A percentile compares a stretch with the other conserved stretches of the same genome.
Evolutionary conservation across 805 yeast genomes (phyloP).

Genomic region (Pichia kluyveri): DNA sequence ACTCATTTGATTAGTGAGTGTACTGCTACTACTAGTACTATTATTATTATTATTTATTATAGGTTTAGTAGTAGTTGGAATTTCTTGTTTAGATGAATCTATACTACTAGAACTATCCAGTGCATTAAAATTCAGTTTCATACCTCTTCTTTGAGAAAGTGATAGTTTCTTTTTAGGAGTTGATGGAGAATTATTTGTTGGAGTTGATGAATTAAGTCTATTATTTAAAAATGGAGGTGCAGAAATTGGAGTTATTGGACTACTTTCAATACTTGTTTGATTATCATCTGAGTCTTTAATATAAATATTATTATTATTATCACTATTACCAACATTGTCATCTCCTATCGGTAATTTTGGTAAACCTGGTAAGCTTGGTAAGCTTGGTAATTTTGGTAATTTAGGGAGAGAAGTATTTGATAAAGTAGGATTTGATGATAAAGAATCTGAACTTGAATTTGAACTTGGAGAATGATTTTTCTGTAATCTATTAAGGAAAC

Average conservation of each 20-base stretch:
- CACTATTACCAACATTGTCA: not conserved
- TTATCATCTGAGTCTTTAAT: not conserved
- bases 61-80: too few relatives aligned
- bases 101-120: conserved; percentile 6
- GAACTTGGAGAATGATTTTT: not conserved
- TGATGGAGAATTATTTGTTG: not conserved
- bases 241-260: not conserved
- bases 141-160: conserved; percentile 45
- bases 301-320: not conserved
- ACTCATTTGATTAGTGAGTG: not conserved
- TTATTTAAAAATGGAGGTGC: not conserved
- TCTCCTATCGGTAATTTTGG: too few relatives aligned
- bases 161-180: conserved; percentile 28
- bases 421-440: not conserved
- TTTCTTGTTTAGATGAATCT: not conserved
- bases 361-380: not conserved
- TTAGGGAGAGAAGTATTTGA: not conserved
- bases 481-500: not conserved
- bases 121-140: conserved; percentile 35
- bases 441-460: conserved; percentile 1
- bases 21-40: not conserved
- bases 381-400: not conserved
- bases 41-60: too few relatives aligned
- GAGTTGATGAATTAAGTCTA: not conserved
- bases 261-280: not conserved